Evolutionary conservation across 2,329 filamentous ascomycete species (phyloP), one percentile per base, ranked within the genome.

Genomic region (Pezicula neosporulosa): DNA sequence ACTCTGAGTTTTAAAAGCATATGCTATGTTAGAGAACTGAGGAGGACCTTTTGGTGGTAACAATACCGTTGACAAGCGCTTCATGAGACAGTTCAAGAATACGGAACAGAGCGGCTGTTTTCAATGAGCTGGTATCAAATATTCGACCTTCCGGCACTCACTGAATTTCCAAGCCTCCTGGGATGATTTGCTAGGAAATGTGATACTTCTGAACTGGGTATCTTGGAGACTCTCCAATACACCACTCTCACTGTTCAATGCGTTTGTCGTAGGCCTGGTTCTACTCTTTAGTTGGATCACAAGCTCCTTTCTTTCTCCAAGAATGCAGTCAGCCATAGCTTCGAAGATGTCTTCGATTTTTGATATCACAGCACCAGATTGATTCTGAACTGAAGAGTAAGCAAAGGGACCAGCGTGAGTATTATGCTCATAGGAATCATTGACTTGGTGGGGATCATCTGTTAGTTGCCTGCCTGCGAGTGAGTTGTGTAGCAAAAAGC

Each of bases 41-140:
- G 39, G 24, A 67, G 41, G 47, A 85, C 83, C 83, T 80, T 66
- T 87, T 87, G 2, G 83, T 86, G 18, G 83, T 72, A 3, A 82
- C 60, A 8, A 69, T 74, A 1, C 77, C 80, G 0, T 76, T 73
- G 0, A 78, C 68, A 1, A 87, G 68, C 3, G 83, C 81, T 59
- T 82, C 76, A 54, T 84, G 83, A 1, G 78, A 77, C 2, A 84
- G 58, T 57, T 84, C 77, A 10, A 87, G 69, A 44, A 87, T 78
- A 8, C 77, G 72, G 28, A 87, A 67, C 6, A 85, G 60, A 5
- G 77, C 76, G 35, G 78, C 83, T 86, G 18, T 42, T 8, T 38
- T 56, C 24, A 56, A 41, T 47, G 48, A 44, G 47, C 10, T 37
- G 8, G 45, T 9, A 19, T 42, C 50, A 54, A 27, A 58, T 53